Percentiles rank a stretch among this genome's conserved stretches.
Conservation (phyloP, 495 filamentous ascomycete genomes). For the Margaritispora aquatica region DNA sequence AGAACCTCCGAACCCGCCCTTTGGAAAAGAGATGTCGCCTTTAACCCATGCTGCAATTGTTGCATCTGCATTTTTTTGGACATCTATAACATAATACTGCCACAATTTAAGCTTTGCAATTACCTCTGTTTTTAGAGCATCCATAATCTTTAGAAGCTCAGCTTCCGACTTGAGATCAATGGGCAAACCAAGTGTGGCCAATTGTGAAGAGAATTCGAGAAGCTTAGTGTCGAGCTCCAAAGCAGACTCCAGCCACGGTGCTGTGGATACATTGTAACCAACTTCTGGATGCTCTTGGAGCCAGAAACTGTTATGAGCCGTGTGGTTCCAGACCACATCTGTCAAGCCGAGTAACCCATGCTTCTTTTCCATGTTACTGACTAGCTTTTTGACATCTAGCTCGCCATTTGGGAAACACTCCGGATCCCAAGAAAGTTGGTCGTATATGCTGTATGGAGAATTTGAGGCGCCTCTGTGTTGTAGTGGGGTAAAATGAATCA, state of each 20-base stretch:
- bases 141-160: constrained; percentile 80
- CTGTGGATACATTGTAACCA: constrained; percentile 89
- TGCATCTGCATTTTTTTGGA: constrained; percentile 62
- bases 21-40: constrained; percentile 42
- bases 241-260: constrained; percentile 87
- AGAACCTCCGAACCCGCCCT: constrained; percentile 34
- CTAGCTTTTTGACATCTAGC: constrained; percentile 68
- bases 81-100: constrained; percentile 87
- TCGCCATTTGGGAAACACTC: constrained; percentile 81
- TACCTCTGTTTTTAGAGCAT: constrained; percentile 71
- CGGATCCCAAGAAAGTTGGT: constrained; percentile 84
- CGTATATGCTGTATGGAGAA: constrained; percentile 93
- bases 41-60: constrained; percentile 65
- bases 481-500: constrained; percentile 96
- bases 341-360: constrained; percentile 83
- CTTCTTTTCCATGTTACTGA: constrained; percentile 76
- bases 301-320: constrained; percentile 93
- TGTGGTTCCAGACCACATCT: constrained; percentile 98
- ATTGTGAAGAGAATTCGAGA: constrained; percentile 64
- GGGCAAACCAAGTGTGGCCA: constrained; percentile 63
- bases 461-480: constrained; percentile 85
- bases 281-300: constrained; percentile 90
- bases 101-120: constrained; percentile 73
- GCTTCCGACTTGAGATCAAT: constrained; percentile 61
- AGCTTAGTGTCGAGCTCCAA: constrained; percentile 81